A percentile compares a stretch with the other conserved stretches of the same genome.
Evolutionary conservation across 768 basidiomycete species (phyloP).

Genomic region (Hericium erinaceus): DNA sequence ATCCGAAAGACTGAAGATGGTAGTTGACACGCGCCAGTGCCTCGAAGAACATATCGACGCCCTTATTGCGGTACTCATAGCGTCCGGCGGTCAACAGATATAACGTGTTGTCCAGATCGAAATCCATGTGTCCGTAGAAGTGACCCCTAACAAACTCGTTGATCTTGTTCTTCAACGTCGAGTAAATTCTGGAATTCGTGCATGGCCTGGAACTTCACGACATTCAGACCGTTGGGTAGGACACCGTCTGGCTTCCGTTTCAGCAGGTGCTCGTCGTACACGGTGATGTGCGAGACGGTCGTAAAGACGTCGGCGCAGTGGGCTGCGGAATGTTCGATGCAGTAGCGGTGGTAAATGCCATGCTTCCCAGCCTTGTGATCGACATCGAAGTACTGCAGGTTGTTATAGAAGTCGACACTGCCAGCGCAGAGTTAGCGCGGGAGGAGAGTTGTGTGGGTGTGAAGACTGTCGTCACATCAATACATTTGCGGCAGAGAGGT

Average conservation of each 20-base stretch:
- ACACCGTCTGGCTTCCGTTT: conserved; percentile 98
- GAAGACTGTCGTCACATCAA: conserved; percentile 98
- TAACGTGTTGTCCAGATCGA: conserved; percentile 86
- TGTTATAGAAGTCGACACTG: conserved; percentile 98
- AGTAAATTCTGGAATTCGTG: conserved; percentile 99
- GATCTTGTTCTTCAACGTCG: conserved; percentile 92
- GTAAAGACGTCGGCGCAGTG: conserved; percentile 99
- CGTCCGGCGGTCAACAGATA: conserved; percentile 99
- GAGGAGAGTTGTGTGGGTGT: conserved; percentile 98
- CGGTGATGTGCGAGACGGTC: conserved; percentile 96
- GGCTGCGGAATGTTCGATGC: conserved; percentile 89
- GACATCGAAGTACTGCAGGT: conserved; percentile 98
- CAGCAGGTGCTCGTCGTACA: conserved; percentile 94
- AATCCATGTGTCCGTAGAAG: conserved; percentile 96
- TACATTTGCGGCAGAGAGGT: conserved; percentile 87
- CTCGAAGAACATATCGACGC: conserved; percentile 99
- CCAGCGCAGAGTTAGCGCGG: conserved; percentile 98
- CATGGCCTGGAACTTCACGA: conserved; percentile 98
- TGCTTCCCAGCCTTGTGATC: conserved; percentile 99
- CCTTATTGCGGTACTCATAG: conserved; percentile 99
- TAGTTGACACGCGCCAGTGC: conserved; percentile 79
- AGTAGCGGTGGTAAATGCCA: conserved; percentile 97
- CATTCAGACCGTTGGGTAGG: conserved; percentile 94
- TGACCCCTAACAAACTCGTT: conserved; percentile 97
- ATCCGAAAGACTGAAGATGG: conserved; percentile 50